Evolutionary conservation across 306 rosid species (phyloP).

Genomic region (Acacia acuminata): DNA sequence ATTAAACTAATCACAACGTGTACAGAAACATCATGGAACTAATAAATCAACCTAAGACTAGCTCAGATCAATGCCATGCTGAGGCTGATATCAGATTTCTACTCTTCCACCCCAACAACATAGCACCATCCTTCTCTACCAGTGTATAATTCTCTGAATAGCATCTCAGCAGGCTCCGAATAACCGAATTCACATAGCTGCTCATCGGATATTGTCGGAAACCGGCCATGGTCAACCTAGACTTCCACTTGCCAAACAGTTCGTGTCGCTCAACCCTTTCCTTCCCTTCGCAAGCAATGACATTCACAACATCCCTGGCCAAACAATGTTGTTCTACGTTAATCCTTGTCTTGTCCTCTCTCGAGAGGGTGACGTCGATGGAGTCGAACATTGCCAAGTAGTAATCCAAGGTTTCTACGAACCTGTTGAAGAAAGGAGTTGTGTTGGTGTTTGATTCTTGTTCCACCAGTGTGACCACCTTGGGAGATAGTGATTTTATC

Average conservation of each 20-base stretch:
- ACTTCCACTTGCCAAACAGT: constrained; percentile 86
- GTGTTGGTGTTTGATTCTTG: constrained; percentile 96
- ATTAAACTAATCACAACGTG: neutral
- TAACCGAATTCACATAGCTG: constrained; percentile 70
- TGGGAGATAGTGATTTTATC: constrained; percentile 75
- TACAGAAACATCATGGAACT: neutral
- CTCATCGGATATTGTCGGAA: constrained; percentile 68
- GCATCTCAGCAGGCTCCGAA: constrained; percentile 54
- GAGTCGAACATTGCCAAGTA: constrained; percentile 83
- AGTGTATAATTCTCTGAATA: constrained; percentile 76
- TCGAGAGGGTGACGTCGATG: constrained; percentile 61
- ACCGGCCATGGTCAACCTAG: constrained; percentile 88
- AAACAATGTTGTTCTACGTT: constrained; percentile 85
- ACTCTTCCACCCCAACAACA: constrained; percentile 82
- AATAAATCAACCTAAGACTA: neutral
- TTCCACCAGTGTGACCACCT: constrained; percentile 74
- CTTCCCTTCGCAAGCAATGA: constrained; percentile 82
- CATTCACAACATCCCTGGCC: constrained; percentile 75
- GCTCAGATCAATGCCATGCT: constrained; percentile 66
- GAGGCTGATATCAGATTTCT: constrained; percentile 84
- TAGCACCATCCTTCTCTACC: constrained; percentile 74
- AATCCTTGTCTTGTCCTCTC: constrained; percentile 64
- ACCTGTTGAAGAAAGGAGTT: constrained; percentile 77
- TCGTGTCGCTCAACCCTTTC: constrained; percentile 82
- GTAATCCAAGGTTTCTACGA: constrained; percentile 65